These are phyloP conservation scores for Peronospora destructor DNA, from an alignment of 352 stramenopile species.

Conservation along the genomic window DNA sequence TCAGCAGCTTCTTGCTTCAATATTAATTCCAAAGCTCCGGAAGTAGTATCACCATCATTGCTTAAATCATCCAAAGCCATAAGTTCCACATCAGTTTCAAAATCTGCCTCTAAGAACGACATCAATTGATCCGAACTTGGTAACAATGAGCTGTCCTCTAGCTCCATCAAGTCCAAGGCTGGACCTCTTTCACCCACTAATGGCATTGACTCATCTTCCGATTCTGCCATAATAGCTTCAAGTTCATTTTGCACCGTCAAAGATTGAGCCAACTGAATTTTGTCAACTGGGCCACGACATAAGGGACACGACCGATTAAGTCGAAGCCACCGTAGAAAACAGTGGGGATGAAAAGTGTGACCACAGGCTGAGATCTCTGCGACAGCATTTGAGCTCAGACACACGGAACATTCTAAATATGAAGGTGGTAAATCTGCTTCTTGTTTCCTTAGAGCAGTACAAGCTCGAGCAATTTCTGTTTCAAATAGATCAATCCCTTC, in stretches of 20 bases:
- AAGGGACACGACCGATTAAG: constrained; percentile 66
- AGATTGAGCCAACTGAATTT: constrained; percentile 44
- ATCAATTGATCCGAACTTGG: constrained; percentile 40
- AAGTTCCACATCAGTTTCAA: constrained; percentile 66
- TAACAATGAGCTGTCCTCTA: constrained; percentile 31
- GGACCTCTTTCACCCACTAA: constrained; percentile 12
- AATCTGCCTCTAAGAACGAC: constrained; percentile 48
- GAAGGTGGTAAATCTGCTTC: constrained; percentile 40
- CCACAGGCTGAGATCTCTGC: constrained; percentile 60
- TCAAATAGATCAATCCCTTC: constrained; percentile 52
- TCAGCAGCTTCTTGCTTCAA: constrained; percentile 14
- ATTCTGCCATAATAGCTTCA: constrained; percentile 71
- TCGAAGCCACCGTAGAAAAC: constrained; percentile 76
- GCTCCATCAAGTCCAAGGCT: constrained; percentile 15
- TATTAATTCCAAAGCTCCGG: constrained; percentile 3
- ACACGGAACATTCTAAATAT: constrained; percentile 66
- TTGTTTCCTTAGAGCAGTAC: constrained; percentile 46
- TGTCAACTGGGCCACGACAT: constrained; percentile 56
- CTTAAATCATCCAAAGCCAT: constrained; percentile 46
- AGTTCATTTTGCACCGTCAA: constrained; percentile 54
- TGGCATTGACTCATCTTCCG: constrained; percentile 44
- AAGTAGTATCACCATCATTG: background rate
- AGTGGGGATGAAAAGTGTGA: constrained; percentile 75
- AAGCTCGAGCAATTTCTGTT: constrained; percentile 55
- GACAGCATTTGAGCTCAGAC: constrained; percentile 61